Conservation (phyloP, 1,139 yeast genomes). For the Scheffersomyces segobiensis region DNA sequence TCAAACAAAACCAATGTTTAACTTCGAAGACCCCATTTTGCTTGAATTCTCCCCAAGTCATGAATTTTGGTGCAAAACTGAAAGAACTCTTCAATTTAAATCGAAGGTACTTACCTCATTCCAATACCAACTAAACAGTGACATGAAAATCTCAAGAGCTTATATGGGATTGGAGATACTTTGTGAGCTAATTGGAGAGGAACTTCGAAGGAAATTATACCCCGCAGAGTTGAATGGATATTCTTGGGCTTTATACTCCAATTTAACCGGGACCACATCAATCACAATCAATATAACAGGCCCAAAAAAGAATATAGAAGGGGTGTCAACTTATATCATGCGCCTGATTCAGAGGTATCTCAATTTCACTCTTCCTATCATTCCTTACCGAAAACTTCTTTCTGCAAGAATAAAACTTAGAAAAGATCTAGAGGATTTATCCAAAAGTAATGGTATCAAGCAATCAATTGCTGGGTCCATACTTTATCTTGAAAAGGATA, state of each 20-base stretch:
- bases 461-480: slow-evolving; percentile 48
- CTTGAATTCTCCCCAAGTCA: slow-evolving; percentile 17
- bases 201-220: slow-evolving; percentile 43
- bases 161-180: slow-evolving; percentile 52
- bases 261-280: slow-evolving; percentile 50
- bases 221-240: slow-evolving; percentile 52
- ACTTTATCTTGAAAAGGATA: slow-evolving; percentile 51
- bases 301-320: slow-evolving; percentile 34
- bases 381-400: slow-evolving; percentile 36
- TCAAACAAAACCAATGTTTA: slow-evolving; percentile 1
- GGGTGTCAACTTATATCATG: slow-evolving; percentile 25
- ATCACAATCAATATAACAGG: slow-evolving; percentile 54
- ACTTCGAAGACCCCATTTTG: slow-evolving; percentile 11
- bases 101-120: slow-evolving; percentile 40
- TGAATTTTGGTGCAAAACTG: slow-evolving; percentile 55
- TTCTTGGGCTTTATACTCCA: slow-evolving; percentile 55
- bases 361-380: slow-evolving; percentile 7
- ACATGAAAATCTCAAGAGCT: slow-evolving; percentile 28
- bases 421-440: slow-evolving; percentile 40
- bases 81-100: slow-evolving; percentile 15
- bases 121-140: slow-evolving; percentile 33
- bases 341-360: slow-evolving; percentile 16
- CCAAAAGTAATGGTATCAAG: slow-evolving; percentile 37
- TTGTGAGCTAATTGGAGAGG: slow-evolving; percentile 42
- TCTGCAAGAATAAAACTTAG: slow-evolving; percentile 45